Evolutionary conservation across 2,329 filamentous ascomycete species (phyloP).

Genomic region (Beauveria asiatica): DNA sequence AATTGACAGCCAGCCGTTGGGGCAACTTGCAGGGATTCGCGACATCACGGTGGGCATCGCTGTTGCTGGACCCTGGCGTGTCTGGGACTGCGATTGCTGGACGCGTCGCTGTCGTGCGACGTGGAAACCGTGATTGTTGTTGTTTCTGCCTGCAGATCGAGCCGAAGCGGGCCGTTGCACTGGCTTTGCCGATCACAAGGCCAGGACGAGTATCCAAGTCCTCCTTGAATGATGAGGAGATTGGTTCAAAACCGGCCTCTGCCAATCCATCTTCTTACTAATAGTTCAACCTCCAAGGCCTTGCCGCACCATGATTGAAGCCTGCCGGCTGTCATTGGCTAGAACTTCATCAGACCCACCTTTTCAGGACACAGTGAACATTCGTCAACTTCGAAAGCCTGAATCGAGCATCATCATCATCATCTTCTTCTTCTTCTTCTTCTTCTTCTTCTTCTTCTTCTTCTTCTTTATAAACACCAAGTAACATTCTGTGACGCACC

Average conservation of each 20-base stretch:
- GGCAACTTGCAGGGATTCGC: constrained; percentile 3
- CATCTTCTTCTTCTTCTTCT: too few species aligned
- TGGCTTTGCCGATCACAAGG: not conserved
- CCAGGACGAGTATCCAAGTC: not conserved
- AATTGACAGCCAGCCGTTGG: constrained; percentile 21
- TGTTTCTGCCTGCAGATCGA: not conserved
- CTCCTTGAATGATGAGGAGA: not conserved
- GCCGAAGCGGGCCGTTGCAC: not conserved
- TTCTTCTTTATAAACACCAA: too few species aligned
- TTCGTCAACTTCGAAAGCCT: not conserved
- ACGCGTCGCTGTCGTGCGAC: constrained; percentile 4
- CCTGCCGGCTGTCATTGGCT: not conserved
- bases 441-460: too few species aligned
- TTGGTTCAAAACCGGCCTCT: too few species aligned
- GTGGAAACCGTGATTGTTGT: not conserved
- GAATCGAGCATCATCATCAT: not conserved
- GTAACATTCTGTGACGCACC: too few species aligned
- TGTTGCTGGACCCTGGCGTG: not conserved
- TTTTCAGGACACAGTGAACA: not conserved
- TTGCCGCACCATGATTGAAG: too few species aligned
- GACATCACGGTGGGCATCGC: not conserved
- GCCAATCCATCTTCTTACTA: too few species aligned
- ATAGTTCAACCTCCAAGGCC: too few species aligned
- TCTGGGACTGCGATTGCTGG: not conserved
- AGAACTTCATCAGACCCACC: not conserved